phyloP scores from a whole-genome alignment of 2,329 filamentous ascomycete genomes.

The Aspergillus pseudonomiae region DNA sequence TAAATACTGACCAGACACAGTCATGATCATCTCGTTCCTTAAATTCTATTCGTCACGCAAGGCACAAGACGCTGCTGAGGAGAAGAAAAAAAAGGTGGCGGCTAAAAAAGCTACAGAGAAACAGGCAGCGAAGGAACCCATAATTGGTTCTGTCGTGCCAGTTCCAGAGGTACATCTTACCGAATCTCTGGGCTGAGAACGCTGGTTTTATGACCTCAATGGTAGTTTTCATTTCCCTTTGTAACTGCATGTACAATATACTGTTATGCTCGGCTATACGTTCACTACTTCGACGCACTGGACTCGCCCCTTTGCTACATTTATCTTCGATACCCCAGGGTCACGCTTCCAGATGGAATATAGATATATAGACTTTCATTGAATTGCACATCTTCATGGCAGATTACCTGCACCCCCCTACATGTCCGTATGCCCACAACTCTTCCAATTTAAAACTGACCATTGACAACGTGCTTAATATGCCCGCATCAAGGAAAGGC shows the following conservation, averaged over 20 bases:
- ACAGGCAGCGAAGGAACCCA: conserved; percentile 17
- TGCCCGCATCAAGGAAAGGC: background rate
- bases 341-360: background rate
- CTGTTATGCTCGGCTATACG: background rate
- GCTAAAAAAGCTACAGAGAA: conserved; percentile 35
- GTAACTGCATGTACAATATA: background rate
- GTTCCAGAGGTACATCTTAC: conserved; percentile 28
- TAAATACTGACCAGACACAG: conserved; percentile 31
- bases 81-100: conserved; percentile 39
- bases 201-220: background rate
- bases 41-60: conserved; percentile 48
- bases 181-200: conserved; percentile 34
- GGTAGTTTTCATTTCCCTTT: background rate
- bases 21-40: conserved; percentile 52
- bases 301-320: background rate
- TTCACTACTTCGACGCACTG: background rate
- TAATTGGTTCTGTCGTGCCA: conserved; percentile 16
- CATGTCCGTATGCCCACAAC: conserved; percentile 10
- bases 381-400: background rate
- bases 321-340: conserved; percentile 5
- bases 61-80: conserved; percentile 37
- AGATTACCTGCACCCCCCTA: background rate
- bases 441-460: background rate
- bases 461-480: background rate
- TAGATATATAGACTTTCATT: conserved; percentile 1